Evolutionary conservation across 163 green algal genomes (phyloP).

Genomic region (Chlorella variabilis): DNA sequence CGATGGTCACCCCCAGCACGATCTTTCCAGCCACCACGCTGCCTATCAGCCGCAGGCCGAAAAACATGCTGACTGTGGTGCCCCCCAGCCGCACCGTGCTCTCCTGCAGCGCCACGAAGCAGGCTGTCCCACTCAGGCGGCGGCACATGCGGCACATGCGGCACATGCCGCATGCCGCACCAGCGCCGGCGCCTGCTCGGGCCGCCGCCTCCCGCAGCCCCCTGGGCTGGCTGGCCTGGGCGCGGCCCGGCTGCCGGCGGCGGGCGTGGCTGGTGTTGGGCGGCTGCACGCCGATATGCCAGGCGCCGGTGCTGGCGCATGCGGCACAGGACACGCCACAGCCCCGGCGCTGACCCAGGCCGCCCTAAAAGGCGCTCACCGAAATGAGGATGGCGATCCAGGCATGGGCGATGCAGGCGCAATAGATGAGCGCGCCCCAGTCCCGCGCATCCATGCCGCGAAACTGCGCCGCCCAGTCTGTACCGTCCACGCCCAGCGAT

Average conservation of each 20-base stretch:
- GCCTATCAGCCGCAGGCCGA: neutral
- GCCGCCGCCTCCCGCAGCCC: no score
- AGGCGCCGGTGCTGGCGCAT: no score
- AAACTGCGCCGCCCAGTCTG: slow-evolving; percentile 6
- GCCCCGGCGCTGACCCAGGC: no score
- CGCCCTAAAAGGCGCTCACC: no score
- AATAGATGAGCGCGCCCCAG: slow-evolving; percentile 11
- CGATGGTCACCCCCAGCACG: slow-evolving; percentile 14
- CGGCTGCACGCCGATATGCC: no score
- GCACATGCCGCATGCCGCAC: neutral
- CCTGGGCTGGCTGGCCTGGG: no score
- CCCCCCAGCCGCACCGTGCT: slow-evolving; percentile 1
- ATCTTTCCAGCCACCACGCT: neutral
- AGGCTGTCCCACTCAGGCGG: neutral
- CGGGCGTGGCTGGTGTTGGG: no score
- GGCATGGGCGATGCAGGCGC: slow-evolving; percentile 16
- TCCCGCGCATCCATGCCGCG: neutral
- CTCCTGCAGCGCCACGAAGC: neutral
- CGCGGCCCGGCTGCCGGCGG: no score
- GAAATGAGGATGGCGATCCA: neutral
- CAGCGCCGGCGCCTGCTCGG: no score
- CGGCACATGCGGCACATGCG: no score
- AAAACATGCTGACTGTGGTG: slow-evolving; percentile 6
- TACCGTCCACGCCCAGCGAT: slow-evolving; percentile 18
- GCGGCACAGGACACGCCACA: no score